phyloP scores from a whole-genome alignment of 2,329 filamentous ascomycete genomes.

The Penicillium sp. region DNA sequence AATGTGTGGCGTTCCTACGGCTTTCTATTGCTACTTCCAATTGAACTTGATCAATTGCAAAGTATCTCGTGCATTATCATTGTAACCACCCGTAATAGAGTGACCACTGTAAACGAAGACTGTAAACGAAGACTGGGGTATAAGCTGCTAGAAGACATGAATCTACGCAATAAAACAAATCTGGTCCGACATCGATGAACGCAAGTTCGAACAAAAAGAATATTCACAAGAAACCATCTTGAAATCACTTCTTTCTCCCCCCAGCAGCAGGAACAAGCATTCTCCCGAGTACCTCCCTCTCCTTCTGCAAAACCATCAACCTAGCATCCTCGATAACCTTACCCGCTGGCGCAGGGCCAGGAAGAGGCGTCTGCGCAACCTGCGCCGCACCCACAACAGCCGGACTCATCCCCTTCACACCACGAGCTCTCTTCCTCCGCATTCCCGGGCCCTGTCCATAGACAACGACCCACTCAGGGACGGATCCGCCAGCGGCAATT shows the following conservation, averaged over 20 bases:
- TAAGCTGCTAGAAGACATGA: not conserved
- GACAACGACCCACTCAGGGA: constrained; percentile 68
- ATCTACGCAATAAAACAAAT: not conserved
- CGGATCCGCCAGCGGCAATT: constrained; percentile 55
- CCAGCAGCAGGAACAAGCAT: constrained; percentile 52
- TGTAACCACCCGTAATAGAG: not conserved
- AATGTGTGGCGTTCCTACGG: constrained; percentile 16
- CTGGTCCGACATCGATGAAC: not conserved
- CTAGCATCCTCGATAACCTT: constrained; percentile 63
- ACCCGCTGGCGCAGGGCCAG: constrained; percentile 45
- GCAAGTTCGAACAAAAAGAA: not conserved
- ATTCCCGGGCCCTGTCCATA: constrained; percentile 59
- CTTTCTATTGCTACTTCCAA: not conserved
- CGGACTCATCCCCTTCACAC: constrained; percentile 29
- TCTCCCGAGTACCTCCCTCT: constrained; percentile 65
- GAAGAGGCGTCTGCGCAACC: constrained; percentile 17
- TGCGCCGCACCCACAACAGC: constrained; percentile 18
- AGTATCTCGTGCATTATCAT: not conserved
- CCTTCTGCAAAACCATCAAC: constrained; percentile 62
- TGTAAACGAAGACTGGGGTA: constrained; percentile 2
- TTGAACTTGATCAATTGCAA: not conserved
- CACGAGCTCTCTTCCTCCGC: constrained; percentile 35
- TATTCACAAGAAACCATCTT: not conserved
- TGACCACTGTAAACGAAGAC: not conserved
- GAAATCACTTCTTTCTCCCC: constrained; percentile 28